Conservation (phyloP, 148 eudicot genomes). For the Rhododendron ferrugineum region DNA sequence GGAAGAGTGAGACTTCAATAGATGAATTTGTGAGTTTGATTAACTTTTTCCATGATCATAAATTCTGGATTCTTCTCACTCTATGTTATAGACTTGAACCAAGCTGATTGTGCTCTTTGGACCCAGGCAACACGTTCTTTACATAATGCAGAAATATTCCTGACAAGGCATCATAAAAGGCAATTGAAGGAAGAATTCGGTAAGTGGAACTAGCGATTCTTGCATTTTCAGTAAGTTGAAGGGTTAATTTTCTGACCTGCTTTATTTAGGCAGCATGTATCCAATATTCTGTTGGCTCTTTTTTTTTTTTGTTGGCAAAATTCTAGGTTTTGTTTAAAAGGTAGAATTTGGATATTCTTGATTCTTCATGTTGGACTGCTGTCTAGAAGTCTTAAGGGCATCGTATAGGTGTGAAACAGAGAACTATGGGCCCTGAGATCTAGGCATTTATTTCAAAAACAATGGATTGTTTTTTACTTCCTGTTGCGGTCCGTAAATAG, state of each 20-base stretch:
- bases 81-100: background rate
- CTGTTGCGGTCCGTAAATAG: background rate
- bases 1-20: constrained; percentile 24
- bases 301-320: background rate
- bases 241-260: background rate
- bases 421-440: background rate
- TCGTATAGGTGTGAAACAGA: background rate
- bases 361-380: background rate
- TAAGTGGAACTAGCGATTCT: constrained; percentile 23
- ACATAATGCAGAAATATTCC: constrained; percentile 49
- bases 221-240: background rate
- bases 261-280: background rate
- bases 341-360: background rate
- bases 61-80: background rate
- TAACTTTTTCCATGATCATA: constrained; percentile 10
- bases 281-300: background rate
- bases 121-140: constrained; percentile 53
- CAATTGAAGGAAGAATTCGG: constrained; percentile 82
- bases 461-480: background rate
- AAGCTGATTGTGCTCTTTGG: constrained; percentile 15
- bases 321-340: background rate
- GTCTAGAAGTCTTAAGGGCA: background rate
- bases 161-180: constrained; percentile 56
- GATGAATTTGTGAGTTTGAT: constrained; percentile 37
- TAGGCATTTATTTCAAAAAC: background rate